Evolutionary conservation across 106 monocot genomes (phyloP).

Genomic region (Dendrobium officinale): DNA sequence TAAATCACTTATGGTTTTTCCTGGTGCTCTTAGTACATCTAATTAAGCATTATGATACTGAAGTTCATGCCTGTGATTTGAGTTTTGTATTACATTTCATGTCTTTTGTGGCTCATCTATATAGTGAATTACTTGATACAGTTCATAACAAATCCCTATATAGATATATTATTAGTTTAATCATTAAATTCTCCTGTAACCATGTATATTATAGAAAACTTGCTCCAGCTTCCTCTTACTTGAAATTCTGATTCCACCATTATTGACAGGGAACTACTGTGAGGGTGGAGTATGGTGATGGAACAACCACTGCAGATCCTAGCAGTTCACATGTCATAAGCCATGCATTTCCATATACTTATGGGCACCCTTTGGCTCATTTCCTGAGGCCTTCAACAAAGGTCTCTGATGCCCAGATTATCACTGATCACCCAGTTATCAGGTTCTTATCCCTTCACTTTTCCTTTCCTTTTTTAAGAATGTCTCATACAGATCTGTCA

Average conservation of each 20-base stretch:
- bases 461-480: neutral
- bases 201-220: too few relatives aligned
- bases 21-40: too few relatives aligned
- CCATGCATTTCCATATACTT: slow-evolving; percentile 58
- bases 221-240: neutral
- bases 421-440: slow-evolving; percentile 41
- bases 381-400: slow-evolving; percentile 30
- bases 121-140: too few relatives aligned
- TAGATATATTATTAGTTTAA: too few relatives aligned
- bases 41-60: too few relatives aligned
- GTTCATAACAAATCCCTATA: too few relatives aligned
- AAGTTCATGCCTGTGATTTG: too few relatives aligned
- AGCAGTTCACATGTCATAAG: slow-evolving; percentile 48
- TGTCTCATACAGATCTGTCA: too few relatives aligned
- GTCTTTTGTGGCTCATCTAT: too few relatives aligned
- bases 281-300: slow-evolving; percentile 59
- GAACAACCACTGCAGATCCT: slow-evolving; percentile 43
- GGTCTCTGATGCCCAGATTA: slow-evolving; percentile 73
- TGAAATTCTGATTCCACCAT: neutral
- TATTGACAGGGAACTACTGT: slow-evolving; percentile 48
- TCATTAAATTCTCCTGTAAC: too few relatives aligned
- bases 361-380: slow-evolving; percentile 75
- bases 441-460: slow-evolving; percentile 12
- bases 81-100: too few relatives aligned
- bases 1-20: too few relatives aligned